Evolutionary conservation across 345 rosid genomes (phyloP), one percentile per base, ranked within the genome.

Genomic region (Dipteronia sinensis): DNA sequence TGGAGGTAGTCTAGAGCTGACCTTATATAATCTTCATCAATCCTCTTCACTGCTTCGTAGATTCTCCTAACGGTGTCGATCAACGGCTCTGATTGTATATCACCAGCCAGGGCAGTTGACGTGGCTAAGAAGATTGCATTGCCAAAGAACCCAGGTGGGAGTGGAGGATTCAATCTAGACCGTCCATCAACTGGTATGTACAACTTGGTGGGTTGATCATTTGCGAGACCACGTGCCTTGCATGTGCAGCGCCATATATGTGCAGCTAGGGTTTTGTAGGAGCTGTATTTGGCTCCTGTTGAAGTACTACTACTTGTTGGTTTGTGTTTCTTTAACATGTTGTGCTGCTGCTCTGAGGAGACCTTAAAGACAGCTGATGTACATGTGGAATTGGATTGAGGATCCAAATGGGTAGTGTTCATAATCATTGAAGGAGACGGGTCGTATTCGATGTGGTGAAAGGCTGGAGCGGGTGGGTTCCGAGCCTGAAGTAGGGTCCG

Each of bases 1-100:
- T 81, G 84, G 38, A 88, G 20, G 73, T 67, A 84, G 51, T 85
- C 89, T 3, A 88, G 47, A 3, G 81, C 85, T 40, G 91, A 90
- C 73, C 90, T 87, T 79, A 88, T 58, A 76, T 90, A 87, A 34
- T 67, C 72, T 29, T 83, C 77, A 29, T 83, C 67, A 82, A 78
- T 84, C 75, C 79, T 75, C 67, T 46, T 77, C 61, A 82, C 62
- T 56, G 78, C 81, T 34, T 13, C 8, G 7, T 79, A 81, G 27
- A 89, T 79, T 70, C 75, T 81, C 42, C 78, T 82, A 7, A 69
- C 73, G 1, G 87, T 85, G 65, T 15, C 2, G 6, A n/a, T 25
- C 34, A 91, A 79, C 11, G 73, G 62, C 46, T 86, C 83, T 17
- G 72, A 77, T n/a, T 10, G 74, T 7, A 91, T 20, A n/a, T 82